phyloP scores from a whole-genome alignment of 345 rosid species.

The Sapria himalayana region DNA sequence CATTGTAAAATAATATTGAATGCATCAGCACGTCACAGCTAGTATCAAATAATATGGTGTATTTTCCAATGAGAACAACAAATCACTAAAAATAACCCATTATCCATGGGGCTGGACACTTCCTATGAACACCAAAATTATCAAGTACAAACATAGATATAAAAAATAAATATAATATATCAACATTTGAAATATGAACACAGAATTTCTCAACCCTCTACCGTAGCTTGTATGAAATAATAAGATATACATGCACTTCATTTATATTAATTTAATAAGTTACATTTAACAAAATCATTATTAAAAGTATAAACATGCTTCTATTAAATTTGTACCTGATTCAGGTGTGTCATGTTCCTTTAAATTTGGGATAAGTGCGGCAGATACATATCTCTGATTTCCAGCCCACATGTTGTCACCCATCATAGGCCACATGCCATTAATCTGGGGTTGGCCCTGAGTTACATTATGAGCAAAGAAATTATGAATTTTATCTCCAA shows the following conservation, averaged over 20 bases:
- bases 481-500: slow-evolving; percentile 5
- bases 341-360: not conserved
- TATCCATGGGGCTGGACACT: too few relatives aligned
- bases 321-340: not conserved
- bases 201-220: not conserved
- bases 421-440: not conserved
- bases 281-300: not conserved
- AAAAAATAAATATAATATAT: too few relatives aligned
- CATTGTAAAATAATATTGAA: too few relatives aligned
- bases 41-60: too few relatives aligned
- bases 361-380: not conserved
- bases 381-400: not conserved
- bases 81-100: too few relatives aligned
- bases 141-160: too few relatives aligned
- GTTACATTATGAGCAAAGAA: not conserved
- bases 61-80: too few relatives aligned
- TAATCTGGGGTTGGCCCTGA: slow-evolving; percentile 1
- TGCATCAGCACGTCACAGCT: too few relatives aligned
- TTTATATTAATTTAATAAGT: too few relatives aligned
- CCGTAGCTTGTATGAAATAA: not conserved
- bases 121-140: too few relatives aligned
- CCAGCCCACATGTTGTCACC: not conserved
- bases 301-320: too few relatives aligned
- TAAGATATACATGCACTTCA: not conserved
- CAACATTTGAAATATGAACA: too few relatives aligned